Evolutionary conservation across 805 yeast species (phyloP), one percentile per base, ranked within the genome.

Genomic region (Torulaspora franciscae): DNA sequence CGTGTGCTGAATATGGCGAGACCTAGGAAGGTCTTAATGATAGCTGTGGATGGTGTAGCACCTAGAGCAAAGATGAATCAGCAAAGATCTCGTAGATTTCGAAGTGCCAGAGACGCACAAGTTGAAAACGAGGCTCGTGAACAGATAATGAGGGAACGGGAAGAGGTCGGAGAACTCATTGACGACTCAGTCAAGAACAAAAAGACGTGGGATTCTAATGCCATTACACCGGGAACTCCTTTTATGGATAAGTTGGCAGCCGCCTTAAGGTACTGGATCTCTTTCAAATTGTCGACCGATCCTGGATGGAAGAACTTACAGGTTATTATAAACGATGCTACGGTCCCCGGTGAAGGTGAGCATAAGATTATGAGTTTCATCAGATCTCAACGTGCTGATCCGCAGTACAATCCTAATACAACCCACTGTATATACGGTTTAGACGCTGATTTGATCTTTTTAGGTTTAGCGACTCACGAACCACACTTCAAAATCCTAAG

Each of bases 281-380:
- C 95, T 3, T 87, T 85, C 65, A 93, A 93, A 63, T 71, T 93
- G 29, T 75, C 88, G 29, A 76, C 76, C 7, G 99, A 93, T 60
- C 95, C 96, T 1, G 96, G 95, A 27, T 93, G 99, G 99, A 81
- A 81, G 36, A 75, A 83, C 47, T 68, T 91, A 38, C 93, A 93
- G 65, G 89, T 93, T 5, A 85, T 93, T 19, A 83, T 93, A 37
- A 84, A 95, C 58, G 99, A 91, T 63, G 95, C 96, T 25, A 82
- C 95, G 0, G 98, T 91, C 10, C 99, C 99, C 1, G 99, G 99
- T 50, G 99, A 93, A 74, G 99, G 99, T 62, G 99, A 93, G 66
- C 99, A 93, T 70, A 93, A 93, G 65, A 83, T 93, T 56, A 93
- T 93, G 99, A 89, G 85, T 58, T 93, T 90, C 62, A 85, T 93